Evolutionary conservation across 2,329 filamentous ascomycete genomes (phyloP).

Genomic region (Cercospora citrullina): DNA sequence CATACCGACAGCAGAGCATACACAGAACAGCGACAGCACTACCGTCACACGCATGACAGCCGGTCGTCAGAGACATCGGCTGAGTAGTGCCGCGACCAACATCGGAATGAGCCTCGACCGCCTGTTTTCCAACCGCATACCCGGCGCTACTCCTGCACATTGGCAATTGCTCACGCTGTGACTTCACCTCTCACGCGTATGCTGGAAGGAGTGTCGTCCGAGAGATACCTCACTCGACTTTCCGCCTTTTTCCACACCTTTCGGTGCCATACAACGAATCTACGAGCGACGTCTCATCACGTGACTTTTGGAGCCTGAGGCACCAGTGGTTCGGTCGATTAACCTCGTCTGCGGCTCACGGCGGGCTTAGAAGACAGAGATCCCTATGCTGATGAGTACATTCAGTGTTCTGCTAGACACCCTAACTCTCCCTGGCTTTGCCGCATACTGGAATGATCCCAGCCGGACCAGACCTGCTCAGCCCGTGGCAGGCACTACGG

Average conservation of each 20-base stretch:
- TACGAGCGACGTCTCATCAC: background rate
- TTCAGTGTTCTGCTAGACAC: too few species aligned
- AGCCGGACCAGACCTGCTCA: too few species aligned
- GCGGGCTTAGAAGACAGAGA: background rate
- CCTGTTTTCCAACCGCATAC: background rate
- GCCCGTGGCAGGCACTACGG: too few species aligned
- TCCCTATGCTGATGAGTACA: too few species aligned
- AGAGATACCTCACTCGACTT: background rate
- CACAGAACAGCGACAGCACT: background rate
- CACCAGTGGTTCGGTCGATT: background rate
- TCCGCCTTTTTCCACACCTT: background rate
- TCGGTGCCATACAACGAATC: background rate
- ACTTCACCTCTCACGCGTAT: background rate
- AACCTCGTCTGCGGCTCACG: background rate
- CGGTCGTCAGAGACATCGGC: background rate
- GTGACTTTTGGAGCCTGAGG: background rate
- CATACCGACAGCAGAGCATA: background rate
- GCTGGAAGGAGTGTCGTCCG: background rate
- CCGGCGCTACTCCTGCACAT: constrained; percentile 2
- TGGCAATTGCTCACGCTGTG: background rate
- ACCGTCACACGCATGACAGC: background rate
- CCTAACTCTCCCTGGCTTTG: too few species aligned
- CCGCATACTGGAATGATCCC: too few species aligned
- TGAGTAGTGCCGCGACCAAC: constrained; percentile 6
- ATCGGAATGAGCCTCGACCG: constrained; percentile 5